Evolutionary conservation across 371 early-diverging fungal genomes (phyloP), one percentile per base, ranked within the genome.

Genomic region (Mortierella sp.): DNA sequence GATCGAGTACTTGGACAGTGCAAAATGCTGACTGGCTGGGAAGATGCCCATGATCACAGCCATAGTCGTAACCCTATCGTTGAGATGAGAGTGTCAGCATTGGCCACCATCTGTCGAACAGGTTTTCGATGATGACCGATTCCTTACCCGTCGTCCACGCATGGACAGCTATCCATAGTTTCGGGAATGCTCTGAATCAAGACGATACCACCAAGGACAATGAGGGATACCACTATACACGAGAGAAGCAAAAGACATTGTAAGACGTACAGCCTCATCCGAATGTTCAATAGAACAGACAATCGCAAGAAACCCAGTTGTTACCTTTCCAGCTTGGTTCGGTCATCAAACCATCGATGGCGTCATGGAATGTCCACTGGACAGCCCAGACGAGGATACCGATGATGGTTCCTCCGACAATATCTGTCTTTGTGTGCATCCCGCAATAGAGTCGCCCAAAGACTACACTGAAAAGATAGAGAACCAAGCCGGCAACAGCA

Each of bases 151-250:
- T 92, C 93, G 60, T 91, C 91, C 59, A 88, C 88, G 57, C 94
- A 93, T 2, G 94, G 94, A 60, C 94, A 93, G 46, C 88, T 83
- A 47, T 89, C 90, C 61, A 88, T 84, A 1, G 92, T 91, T 60
- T 91, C 88, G 44, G 94, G 92, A 54, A 91, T 91, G 21, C 88
- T 60, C 19, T 83, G 81, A n/a, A 89, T 85, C 25, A 85, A 67
- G 39, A 55, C 21, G 17, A 79, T 67, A n/a, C 62, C 60, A 44
- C 63, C 71, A n/a, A 67, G n/a, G 10, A 70, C 49, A 16, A 54
- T 27, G 9, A 70, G 47, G 22, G 67, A 74, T 67, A 57, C n/a
- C n/a, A n/a, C n/a, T n/a, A n/a, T n/a, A n/a, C n/a, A n/a, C n/a
- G n/a, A n/a, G n/a, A n/a, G n/a, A n/a, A n/a, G n/a, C n/a, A n/a